Base-by-base conservation (phyloP, 1,139 yeast species). In the Tardiomyces digboiensis region DNA sequence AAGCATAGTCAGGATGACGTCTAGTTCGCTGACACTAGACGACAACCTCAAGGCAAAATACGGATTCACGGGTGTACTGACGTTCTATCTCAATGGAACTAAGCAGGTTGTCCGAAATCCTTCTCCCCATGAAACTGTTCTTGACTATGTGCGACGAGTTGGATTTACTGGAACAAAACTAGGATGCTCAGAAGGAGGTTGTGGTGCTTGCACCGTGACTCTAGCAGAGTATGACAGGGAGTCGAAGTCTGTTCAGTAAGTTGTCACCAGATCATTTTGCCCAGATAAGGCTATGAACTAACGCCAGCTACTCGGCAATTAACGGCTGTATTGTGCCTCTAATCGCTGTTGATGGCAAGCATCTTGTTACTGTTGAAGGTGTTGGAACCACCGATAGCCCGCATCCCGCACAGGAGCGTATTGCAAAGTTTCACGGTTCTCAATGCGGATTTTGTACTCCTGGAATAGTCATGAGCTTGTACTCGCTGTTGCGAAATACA, bases 401-500 rank as follows among this genome's bases (percentile, higher is more conserved):
- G 3, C 74, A 70, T 51, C 71, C 74, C 1, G 69, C 67, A 13
- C 74, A 70, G 50, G 74, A 70, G 49, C 60, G 74, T 16, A 67
- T 70, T 29, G 74, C 73, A 12, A 59, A 66, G 42, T 65, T 66
- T 49, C 74, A 70, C 47, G 74, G 75, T n/a, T 68, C 74, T 1
- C 74, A 70, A 51, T 70, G 75, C 50, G 74, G 75, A 3, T 70
- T 69, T 50, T 70, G 74, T 48, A 70, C 75, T 5, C 75, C 75
- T 0, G 74, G 74, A 2, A 70, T 70, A 42, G 72, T 70, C n/a
- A 69, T 70, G 75, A 65, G 71, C 37, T 50, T 70, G 42, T 70
- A 70, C 42, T 64, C 72, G 1, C 51, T 70, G 44, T 50, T 70
- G 21, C 56, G 74, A 21, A 60, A 66, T 39, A 60, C 64, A 26